phyloP scores from a whole-genome alignment of 257 asterid species.

The Thymus mandschuricus region DNA sequence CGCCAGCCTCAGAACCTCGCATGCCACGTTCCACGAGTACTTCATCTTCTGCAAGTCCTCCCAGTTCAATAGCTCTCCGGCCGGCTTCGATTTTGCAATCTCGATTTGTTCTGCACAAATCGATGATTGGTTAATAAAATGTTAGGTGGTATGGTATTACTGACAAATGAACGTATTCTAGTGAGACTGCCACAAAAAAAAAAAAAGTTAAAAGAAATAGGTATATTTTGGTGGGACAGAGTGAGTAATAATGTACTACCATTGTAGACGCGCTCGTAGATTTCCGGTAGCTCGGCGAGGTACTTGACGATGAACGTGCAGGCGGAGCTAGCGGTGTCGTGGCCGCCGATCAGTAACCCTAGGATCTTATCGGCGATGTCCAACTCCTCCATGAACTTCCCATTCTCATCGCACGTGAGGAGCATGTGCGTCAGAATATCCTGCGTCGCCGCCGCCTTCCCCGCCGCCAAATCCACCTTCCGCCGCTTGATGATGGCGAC shows the following conservation, averaged over 20 bases:
- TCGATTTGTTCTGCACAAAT: slow-evolving; percentile 52
- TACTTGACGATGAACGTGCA: slow-evolving; percentile 50
- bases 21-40: slow-evolving; percentile 62
- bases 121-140: too few relatives aligned
- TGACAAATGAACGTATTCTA: too few relatives aligned
- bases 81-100: slow-evolving; percentile 40
- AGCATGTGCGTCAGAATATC: slow-evolving; percentile 49
- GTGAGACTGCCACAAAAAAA: too few relatives aligned
- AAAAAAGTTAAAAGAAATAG: too few relatives aligned
- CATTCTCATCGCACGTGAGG: slow-evolving; percentile 39
- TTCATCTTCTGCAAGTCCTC: slow-evolving; percentile 59
- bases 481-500: slow-evolving; percentile 32
- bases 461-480: slow-evolving; percentile 38
- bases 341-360: slow-evolving; percentile 58
- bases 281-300: slow-evolving; percentile 49
- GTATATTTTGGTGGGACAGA: too few relatives aligned
- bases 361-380: slow-evolving; percentile 55
- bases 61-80: slow-evolving; percentile 53
- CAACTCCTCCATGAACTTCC: slow-evolving; percentile 40
- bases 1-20: slow-evolving; percentile 55
- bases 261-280: slow-evolving; percentile 44
- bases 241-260: neutral
- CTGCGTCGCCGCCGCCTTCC: slow-evolving; percentile 38
- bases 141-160: too few relatives aligned
- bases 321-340: slow-evolving; percentile 62